Conservation (phyloP, 2,329 filamentous ascomycete genomes). For the Cytospora mali region DNA sequence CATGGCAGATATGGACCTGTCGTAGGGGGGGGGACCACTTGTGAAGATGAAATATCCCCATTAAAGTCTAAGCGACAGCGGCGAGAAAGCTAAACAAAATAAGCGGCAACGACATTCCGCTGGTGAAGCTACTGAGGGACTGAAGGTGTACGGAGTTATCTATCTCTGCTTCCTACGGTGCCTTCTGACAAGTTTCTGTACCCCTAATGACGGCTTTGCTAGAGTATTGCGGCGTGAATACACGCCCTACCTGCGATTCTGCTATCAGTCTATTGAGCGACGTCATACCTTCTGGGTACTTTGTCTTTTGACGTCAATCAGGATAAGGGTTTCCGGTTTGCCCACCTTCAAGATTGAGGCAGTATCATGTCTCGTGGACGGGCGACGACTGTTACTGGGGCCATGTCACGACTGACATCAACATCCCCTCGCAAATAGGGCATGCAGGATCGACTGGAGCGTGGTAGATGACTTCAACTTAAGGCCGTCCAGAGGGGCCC, state of each 20-base stretch:
- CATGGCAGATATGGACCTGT: conserved; percentile 52
- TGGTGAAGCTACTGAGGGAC: not conserved
- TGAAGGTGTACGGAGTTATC: not conserved
- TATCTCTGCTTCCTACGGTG: not conserved
- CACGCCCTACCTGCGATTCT: not conserved
- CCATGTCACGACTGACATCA: not conserved
- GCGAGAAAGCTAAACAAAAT: not conserved
- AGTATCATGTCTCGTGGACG: not conserved
- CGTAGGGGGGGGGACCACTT: conserved; percentile 23
- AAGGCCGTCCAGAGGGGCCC: not conserved
- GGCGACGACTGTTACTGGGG: not conserved
- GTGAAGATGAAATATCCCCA: not conserved
- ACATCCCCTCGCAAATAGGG: not conserved
- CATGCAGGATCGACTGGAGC: not conserved
- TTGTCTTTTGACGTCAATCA: not conserved
- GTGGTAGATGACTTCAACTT: not conserved
- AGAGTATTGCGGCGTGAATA: not conserved
- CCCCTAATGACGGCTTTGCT: not conserved
- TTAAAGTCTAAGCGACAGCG: not conserved
- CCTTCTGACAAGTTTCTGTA: not conserved
- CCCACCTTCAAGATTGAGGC: not conserved
- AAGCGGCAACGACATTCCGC: not conserved
- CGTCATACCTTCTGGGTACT: no score
- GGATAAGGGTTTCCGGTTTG: not conserved
- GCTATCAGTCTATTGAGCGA: no score